These are phyloP conservation scores for Pleurotus citrinopileatus DNA, from an alignment of 768 basidiomycete genomes.

Conservation along the genomic window DNA sequence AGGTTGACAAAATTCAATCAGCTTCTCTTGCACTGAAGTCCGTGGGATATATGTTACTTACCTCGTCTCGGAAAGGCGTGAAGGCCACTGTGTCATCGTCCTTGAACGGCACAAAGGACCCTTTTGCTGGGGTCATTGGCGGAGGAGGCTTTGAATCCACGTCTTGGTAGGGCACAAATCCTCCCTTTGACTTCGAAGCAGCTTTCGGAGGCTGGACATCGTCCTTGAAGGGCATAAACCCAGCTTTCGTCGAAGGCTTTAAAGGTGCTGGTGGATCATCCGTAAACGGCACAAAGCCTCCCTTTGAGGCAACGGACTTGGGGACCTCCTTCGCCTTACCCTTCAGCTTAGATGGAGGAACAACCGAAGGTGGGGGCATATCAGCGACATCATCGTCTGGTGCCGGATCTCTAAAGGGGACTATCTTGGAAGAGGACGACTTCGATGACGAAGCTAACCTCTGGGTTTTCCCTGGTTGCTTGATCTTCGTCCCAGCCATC, in stretches of 20 bases:
- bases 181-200: conserved; percentile 27
- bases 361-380: conserved; percentile 39
- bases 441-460: conserved; percentile 38
- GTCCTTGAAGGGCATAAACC: conserved; percentile 19
- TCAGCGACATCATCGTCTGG: conserved; percentile 30
- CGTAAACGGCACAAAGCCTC: conserved; percentile 17
- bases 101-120: conserved; percentile 16
- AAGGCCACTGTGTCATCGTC: conserved; percentile 46
- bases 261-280: conserved; percentile 11
- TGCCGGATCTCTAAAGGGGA: conserved; percentile 62
- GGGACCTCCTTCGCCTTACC: conserved; percentile 24
- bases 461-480: conserved; percentile 56
- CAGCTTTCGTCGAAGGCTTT: conserved; percentile 12
- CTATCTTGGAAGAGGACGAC: conserved; percentile 50
- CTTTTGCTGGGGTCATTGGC: conserved; percentile 25
- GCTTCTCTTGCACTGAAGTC: conserved; percentile 3
- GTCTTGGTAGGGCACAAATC: conserved; percentile 40
- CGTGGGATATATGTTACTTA: conserved; percentile 27
- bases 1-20: conserved; percentile 15
- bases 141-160: conserved; percentile 18
- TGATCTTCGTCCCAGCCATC: conserved; percentile 63
- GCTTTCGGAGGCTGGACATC: conserved; percentile 14
- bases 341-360: conserved; percentile 17
- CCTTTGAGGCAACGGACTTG: conserved; percentile 30
- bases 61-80: conserved; percentile 73